Evolutionary conservation across 2,329 filamentous ascomycete species (phyloP).

Genomic region (Colletotrichum phormii): DNA sequence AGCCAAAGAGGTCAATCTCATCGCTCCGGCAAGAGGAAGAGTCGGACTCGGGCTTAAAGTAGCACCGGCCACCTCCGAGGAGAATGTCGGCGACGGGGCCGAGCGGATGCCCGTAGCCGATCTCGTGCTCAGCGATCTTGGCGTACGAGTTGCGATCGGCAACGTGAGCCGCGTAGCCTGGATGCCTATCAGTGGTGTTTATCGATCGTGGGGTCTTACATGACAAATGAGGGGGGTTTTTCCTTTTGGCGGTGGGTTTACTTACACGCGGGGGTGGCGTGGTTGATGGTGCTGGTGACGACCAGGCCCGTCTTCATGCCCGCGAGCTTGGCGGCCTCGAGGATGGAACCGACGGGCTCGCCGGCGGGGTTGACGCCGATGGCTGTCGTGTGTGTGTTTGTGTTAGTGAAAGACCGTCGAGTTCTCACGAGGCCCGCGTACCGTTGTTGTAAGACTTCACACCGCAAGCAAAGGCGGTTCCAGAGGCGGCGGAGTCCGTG

Average conservation of each 20-base stretch:
- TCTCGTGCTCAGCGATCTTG: slow-evolving; percentile 52
- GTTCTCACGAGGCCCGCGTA: not conserved
- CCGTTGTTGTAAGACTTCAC: slow-evolving; percentile 52
- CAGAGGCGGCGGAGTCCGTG: slow-evolving; percentile 54
- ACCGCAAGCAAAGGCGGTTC: slow-evolving; percentile 52
- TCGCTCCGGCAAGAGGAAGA: slow-evolving; percentile 50
- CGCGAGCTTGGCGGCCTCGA: slow-evolving; percentile 52
- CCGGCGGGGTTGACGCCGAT: slow-evolving; percentile 48
- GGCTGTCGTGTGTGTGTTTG: slow-evolving; percentile 37
- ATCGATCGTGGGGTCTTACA: not conserved
- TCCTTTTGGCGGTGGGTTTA: not conserved
- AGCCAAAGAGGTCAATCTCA: slow-evolving; percentile 49
- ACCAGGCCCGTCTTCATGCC: slow-evolving; percentile 55
- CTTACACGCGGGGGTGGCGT: slow-evolving; percentile 46
- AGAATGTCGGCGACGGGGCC: slow-evolving; percentile 51
- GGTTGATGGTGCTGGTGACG: slow-evolving; percentile 54
- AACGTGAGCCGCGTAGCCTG: slow-evolving; percentile 48
- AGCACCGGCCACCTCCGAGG: slow-evolving; percentile 54
- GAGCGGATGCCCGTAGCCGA: slow-evolving; percentile 52
- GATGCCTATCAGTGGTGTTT: not conserved
- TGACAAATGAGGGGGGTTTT: not conserved
- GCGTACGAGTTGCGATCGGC: slow-evolving; percentile 47
- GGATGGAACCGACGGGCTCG: slow-evolving; percentile 50
- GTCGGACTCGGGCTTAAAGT: slow-evolving; percentile 52
- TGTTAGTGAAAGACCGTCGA: not conserved